phyloP scores from a whole-genome alignment of 2,329 filamentous ascomycete species.

The Samsoniella hepiali region DNA sequence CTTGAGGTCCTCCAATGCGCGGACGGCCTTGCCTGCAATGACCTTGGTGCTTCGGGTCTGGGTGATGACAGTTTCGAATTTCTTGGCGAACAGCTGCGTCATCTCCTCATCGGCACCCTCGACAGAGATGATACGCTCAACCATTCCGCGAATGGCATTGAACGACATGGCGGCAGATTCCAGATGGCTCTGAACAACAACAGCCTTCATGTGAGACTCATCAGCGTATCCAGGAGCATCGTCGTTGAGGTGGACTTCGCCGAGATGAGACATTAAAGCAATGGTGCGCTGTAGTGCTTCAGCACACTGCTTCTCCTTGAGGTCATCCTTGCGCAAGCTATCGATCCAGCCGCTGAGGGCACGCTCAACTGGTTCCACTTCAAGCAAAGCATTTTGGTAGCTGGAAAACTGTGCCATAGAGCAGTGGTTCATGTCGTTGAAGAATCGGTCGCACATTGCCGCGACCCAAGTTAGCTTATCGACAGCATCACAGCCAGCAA shows the following conservation, averaged over 20 bases:
- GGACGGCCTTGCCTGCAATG: conserved; percentile 72
- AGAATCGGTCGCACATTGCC: conserved; percentile 79
- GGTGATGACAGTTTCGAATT: conserved; percentile 67
- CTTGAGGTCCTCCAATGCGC: conserved; percentile 74
- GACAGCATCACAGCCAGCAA: conserved; percentile 75
- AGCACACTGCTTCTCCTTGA: conserved; percentile 80
- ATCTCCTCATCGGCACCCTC: conserved; percentile 58
- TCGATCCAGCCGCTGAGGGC: conserved; percentile 88
- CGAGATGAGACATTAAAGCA: conserved; percentile 81
- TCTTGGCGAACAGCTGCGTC: conserved; percentile 64
- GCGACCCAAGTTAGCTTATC: conserved; percentile 84
- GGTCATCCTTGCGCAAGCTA: conserved; percentile 73
- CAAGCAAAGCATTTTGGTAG: conserved; percentile 77
- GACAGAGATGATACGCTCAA: conserved; percentile 60
- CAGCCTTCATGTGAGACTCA: conserved; percentile 72
- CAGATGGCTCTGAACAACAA: conserved; percentile 75
- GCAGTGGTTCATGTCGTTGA: conserved; percentile 75
- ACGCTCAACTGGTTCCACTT: conserved; percentile 87
- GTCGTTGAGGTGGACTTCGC: conserved; percentile 71
- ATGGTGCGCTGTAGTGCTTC: conserved; percentile 80
- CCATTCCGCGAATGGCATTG: conserved; percentile 59
- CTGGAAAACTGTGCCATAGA: conserved; percentile 72
- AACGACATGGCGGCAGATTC: conserved; percentile 73
- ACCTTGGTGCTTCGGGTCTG: conserved; percentile 83
- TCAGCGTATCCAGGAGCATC: conserved; percentile 72